Percentiles rank a stretch among this genome's conserved stretches.
Conservation (phyloP, 768 basidiomycete genomes). For the Mycena galopus region DNA sequence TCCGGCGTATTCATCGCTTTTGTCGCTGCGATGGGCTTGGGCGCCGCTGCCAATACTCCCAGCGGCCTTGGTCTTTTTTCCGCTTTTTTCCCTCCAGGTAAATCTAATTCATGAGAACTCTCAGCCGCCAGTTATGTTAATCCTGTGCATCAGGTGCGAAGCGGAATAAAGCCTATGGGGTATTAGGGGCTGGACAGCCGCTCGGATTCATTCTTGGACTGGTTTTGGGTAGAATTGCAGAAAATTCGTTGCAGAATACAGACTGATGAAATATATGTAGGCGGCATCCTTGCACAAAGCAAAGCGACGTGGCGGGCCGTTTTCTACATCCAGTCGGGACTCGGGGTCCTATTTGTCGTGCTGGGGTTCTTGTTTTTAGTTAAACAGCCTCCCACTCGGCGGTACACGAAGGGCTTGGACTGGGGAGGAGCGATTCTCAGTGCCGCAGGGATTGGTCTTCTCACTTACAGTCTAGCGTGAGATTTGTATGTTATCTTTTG, state of each 20-base stretch:
- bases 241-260: not conserved
- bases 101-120: not conserved
- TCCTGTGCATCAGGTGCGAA: constrained; percentile 31
- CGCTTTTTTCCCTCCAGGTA: constrained; percentile 44
- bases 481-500: constrained; percentile 19
- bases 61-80: constrained; percentile 44
- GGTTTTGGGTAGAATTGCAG: constrained; percentile 42
- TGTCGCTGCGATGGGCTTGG: constrained; percentile 48
- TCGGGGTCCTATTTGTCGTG: constrained; percentile 43
- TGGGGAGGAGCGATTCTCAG: constrained; percentile 51
- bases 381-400: constrained; percentile 33
- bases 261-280: constrained; percentile 26
- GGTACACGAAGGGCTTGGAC: constrained; percentile 50
- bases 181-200: constrained; percentile 50
- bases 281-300: constrained; percentile 48
- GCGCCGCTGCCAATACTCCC: constrained; percentile 51
- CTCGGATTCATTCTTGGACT: constrained; percentile 50
- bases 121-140: not conserved
- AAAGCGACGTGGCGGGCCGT: constrained; percentile 48
- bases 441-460: constrained; percentile 46
- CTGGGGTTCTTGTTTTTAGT: constrained; percentile 41
- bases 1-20: constrained; percentile 46
- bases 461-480: constrained; percentile 51
- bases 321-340: constrained; percentile 50
- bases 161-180: constrained; percentile 48